Percentiles rank a stretch among this genome's conserved stretches.
phyloP scores from a whole-genome alignment of 108 stramenopile species.

The Craspedostauros australis region DNA sequence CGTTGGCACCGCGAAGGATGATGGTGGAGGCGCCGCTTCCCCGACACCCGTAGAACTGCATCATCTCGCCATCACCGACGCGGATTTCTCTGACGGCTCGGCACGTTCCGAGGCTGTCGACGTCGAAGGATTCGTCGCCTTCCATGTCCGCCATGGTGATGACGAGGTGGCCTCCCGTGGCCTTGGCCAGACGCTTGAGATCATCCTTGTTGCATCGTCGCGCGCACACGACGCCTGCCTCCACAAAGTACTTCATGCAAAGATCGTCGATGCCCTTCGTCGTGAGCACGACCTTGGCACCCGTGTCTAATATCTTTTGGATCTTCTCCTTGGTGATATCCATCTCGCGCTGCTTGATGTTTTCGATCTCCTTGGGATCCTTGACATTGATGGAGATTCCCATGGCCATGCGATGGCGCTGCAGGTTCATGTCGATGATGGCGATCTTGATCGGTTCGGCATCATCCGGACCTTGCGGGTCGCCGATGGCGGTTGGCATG shows the following conservation, averaged over 20 bases:
- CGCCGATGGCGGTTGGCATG: conserved; percentile 90
- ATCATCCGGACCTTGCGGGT: conserved; percentile 7
- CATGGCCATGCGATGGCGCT: conserved; percentile 98
- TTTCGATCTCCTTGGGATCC: conserved; percentile 90
- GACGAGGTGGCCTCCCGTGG: conserved; percentile 93
- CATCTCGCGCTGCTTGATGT: conserved; percentile 96
- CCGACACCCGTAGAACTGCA: conserved; percentile 91
- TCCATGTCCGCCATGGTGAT: conserved; percentile 99
- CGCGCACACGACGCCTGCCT: conserved; percentile 94
- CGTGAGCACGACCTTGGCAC: conserved; percentile 96
- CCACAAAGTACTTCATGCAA: conserved; percentile 99
- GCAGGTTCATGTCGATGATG: conserved; percentile 97
- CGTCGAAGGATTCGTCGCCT: conserved; percentile 95
- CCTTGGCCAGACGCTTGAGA: conserved; percentile 96
- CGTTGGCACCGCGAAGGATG: conserved; percentile 98
- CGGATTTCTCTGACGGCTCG: conserved; percentile 90
- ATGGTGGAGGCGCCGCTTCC: conserved; percentile 90
- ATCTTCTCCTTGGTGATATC: conserved; percentile 99
- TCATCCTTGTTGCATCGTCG: conserved; percentile 96
- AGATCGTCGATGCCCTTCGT: conserved; percentile 99
- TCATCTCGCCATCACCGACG: conserved; percentile 98
- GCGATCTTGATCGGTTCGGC: conserved; percentile 85
- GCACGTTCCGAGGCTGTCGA: conserved; percentile 81
- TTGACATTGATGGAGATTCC: conserved; percentile 92
- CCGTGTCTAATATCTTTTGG: conserved; percentile 93